Base-by-base conservation (phyloP, 2,329 filamentous ascomycete species). In the Endoconidiophora polonica region DNA sequence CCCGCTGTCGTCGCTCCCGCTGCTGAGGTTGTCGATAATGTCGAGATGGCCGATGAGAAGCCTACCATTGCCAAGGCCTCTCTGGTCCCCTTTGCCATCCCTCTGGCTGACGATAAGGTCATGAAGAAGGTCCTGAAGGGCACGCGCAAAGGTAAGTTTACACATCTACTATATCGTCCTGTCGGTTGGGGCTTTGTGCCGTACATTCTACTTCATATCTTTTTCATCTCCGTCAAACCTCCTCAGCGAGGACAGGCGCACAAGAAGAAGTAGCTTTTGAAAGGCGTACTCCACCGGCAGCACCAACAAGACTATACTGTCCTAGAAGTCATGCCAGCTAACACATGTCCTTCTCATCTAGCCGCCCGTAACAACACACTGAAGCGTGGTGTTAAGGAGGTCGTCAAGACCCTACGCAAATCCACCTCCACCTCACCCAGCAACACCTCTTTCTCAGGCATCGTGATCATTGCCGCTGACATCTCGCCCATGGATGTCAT, bases 401-500 rank as follows among this genome's bases (percentile, higher is more conserved):
- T 94, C 62, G 88, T 96, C 70, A 98, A 98, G 72, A 83, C 88
- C 33, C 84, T 98, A 59, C 87, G 91, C 71, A 96, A 96, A 72
- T 90, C 86, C 12, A 74, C 84, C 52, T 66, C 77, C 58, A 76
- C 79, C 52, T 76, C 78, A n/a, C 74, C 78, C 54, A 74, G 77
- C 56, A 70, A 76, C 61, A 71, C 75, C 48, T 65, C 74, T 49
- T 72, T 79, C 60, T 80, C 84, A 42, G 75, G 79, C 57, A 75
- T 98, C 57, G 86, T 95, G 60, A 73, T 98, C 64, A 86, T 98
- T 58, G 91, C 91, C 36, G 91, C 86, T 59, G 91, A 98, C 68
- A 96, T 98, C 71, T 94, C 86, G 48, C 91, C 91, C 57, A 90
- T 91, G 81, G 91, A 98, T 67, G 91, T 98, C 65, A 95, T 98